Evolutionary conservation across 805 yeast genomes (phyloP), one percentile per base, ranked within the genome.

Genomic region (Starmerella tilneyi): DNA sequence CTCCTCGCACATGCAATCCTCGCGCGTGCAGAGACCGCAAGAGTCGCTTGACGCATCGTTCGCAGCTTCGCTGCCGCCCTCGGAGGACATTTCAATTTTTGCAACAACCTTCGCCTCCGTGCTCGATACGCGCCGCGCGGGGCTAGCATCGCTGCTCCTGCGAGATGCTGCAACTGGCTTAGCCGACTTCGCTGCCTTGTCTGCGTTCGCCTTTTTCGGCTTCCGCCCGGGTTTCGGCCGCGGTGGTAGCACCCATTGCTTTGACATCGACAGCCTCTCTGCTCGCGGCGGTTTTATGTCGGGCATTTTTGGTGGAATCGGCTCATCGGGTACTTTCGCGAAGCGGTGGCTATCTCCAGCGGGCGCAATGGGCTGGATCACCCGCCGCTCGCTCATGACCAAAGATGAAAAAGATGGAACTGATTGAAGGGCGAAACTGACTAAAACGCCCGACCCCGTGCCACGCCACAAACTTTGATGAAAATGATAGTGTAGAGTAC

Each of bases 161-260:
- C 22, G 35, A 5, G 35, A 7, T 9, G 13, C 33, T 12, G 27
- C 23, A 11, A 5, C 34, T 33, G 34, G 28, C 23, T 28, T 33
- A 17, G 38, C 32, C 41, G 16, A 20, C 24, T 48, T 27, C 30
- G 55, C 64, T 64, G 86, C 86, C 61, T 86, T 22, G 33, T 96
- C 63, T 85, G 96, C 73, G 60, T 96, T 82, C 58, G 84, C 94
- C 5, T 84, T 21, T 84, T 68, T 97, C 83, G 5, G 97, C 95
- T 77, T 77, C 24, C 73, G 55, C 15, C 73, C 72, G 12, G 72
- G 72, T 59, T 82, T 79, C 22, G 94, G 92, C 54, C 92, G 69
- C n/a, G 92, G 94, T 2, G 94, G 94, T 27, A 82, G 66, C 7
- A 81, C 86, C 94, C 92, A 84, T 56, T 77, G 77, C 55, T 79